These are phyloP conservation scores for Cladosporium austrohemisphaericum DNA, from an alignment of 2,329 filamentous ascomycete species.

Conservation along the genomic window DNA sequence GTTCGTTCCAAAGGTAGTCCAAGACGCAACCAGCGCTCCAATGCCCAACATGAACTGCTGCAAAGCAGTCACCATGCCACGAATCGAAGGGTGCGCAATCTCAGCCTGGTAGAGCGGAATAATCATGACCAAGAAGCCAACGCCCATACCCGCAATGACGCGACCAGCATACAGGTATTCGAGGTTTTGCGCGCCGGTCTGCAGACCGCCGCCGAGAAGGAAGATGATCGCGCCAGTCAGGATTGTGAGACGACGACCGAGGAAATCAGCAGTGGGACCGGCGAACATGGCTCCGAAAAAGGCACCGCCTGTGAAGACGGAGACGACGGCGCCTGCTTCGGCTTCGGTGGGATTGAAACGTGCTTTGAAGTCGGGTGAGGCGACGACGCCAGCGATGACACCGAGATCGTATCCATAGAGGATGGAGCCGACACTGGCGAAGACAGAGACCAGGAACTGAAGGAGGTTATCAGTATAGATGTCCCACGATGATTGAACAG, in stretches of 20 bases:
- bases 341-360: conserved; percentile 39
- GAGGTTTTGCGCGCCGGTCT: conserved; percentile 61
- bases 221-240: conserved; percentile 68
- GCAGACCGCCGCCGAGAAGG: conserved; percentile 66
- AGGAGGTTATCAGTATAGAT: background rate
- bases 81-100: conserved; percentile 71
- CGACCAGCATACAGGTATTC: conserved; percentile 67
- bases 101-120: conserved; percentile 75
- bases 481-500: too few relatives aligned
- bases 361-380: conserved; percentile 39
- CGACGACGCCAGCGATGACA: conserved; percentile 57
- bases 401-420: conserved; percentile 59
- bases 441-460: conserved; percentile 56
- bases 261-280: conserved; percentile 58
- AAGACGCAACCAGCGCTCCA: conserved; percentile 67
- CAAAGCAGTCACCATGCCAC: conserved; percentile 69
- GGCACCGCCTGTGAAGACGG: conserved; percentile 71
- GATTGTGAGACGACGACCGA: conserved; percentile 71
- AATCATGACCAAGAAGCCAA: conserved; percentile 61
- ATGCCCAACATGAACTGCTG: conserved; percentile 83
- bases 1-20: conserved; percentile 65
- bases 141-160: conserved; percentile 39
- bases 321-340: conserved; percentile 63
- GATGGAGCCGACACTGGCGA: conserved; percentile 57
- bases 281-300: conserved; percentile 66